phyloP scores from a whole-genome alignment of 169 alveolate genomes.

The Cryptosporidium meleagridis region DNA sequence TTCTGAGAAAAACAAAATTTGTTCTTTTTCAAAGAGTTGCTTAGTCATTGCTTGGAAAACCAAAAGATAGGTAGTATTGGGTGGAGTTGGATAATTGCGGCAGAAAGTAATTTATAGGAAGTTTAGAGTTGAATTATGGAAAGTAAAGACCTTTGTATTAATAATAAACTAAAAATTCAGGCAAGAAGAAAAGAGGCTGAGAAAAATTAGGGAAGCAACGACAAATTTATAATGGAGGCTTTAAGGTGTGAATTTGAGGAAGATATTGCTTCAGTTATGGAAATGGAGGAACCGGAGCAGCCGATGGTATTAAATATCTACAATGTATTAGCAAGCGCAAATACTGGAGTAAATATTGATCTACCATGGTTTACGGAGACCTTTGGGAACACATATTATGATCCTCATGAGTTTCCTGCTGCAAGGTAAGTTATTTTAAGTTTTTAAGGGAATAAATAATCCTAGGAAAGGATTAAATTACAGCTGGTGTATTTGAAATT shows the following conservation, averaged over 20 bases:
- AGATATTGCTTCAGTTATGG: conserved; percentile 23
- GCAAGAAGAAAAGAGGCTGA: background rate
- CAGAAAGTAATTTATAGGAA: background rate
- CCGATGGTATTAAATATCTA: conserved; percentile 66
- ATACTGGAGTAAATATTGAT: conserved; percentile 57
- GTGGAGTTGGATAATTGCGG: background rate
- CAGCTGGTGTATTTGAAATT: no score
- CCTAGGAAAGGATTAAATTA: background rate
- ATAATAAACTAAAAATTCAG: background rate
- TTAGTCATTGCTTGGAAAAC: background rate
- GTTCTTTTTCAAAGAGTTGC: background rate
- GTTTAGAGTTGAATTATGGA: background rate
- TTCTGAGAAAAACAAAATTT: background rate
- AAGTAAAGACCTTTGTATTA: background rate
- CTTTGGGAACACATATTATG: conserved; percentile 70
- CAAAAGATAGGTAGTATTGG: background rate
- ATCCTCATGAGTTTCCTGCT: conserved; percentile 73
- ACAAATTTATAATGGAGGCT: background rate
- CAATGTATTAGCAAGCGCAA: conserved; percentile 69
- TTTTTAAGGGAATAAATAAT: background rate
- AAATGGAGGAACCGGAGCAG: conserved; percentile 40
- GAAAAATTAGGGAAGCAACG: background rate
- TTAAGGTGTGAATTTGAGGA: conserved; percentile 46
- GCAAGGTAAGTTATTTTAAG: conserved; percentile 62
- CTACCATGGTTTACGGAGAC: conserved; percentile 53